Evolutionary conservation across 2,329 filamentous ascomycete species (phyloP).

Genomic region (Epichloe sibirici): DNA sequence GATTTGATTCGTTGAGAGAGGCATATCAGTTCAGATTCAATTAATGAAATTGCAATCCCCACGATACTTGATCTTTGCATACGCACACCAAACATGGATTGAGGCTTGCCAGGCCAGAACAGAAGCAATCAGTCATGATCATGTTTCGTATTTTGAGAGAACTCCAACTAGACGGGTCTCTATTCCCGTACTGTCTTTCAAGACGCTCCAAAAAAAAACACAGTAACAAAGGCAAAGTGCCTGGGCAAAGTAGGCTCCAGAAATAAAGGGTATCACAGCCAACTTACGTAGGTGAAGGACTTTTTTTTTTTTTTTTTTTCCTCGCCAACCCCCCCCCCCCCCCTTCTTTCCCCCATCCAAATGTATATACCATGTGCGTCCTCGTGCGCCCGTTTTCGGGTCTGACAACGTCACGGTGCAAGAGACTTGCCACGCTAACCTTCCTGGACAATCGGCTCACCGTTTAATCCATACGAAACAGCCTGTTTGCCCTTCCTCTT

Average conservation of each 20-base stretch:
- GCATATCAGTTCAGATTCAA: not conserved
- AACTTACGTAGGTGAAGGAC: too few relatives aligned
- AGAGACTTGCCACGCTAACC: constrained; percentile 6
- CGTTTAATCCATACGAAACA: constrained; percentile 24
- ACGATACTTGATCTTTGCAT: too few relatives aligned
- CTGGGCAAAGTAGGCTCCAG: too few relatives aligned
- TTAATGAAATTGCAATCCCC: not conserved
- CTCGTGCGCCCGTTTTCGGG: not conserved
- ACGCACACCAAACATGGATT: too few relatives aligned
- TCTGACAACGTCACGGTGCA: too few relatives aligned
- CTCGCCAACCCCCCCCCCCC: too few relatives aligned
- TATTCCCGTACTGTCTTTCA: not conserved
- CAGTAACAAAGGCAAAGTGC: too few relatives aligned
- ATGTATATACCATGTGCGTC: not conserved
- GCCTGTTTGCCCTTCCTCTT: constrained; percentile 20
- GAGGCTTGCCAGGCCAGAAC: too few relatives aligned
- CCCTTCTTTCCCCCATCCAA: too few relatives aligned
- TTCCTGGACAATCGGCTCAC: constrained; percentile 21
- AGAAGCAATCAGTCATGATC: not conserved
- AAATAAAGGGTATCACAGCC: too few relatives aligned
- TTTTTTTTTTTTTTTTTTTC: too few relatives aligned
- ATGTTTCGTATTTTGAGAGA: not conserved
- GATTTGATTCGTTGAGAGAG: not conserved
- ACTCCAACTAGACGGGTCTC: not conserved
- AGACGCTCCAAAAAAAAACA: too few relatives aligned